Conservation (phyloP, 441 rosid species). For the Populus trichocarpa region DNA sequence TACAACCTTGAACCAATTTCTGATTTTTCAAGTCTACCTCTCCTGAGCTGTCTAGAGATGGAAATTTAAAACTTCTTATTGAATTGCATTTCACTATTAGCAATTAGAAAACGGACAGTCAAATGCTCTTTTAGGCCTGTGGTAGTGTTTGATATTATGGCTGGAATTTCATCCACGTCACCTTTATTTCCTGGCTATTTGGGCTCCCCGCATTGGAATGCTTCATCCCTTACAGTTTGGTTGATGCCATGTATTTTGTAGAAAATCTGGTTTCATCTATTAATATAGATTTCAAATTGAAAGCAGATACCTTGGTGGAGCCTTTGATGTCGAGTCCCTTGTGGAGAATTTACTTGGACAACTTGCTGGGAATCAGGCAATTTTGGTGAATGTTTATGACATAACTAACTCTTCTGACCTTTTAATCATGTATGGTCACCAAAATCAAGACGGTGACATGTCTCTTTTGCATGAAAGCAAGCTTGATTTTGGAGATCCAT, state of each 20-base stretch:
- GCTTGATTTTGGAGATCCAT: constrained; percentile 94
- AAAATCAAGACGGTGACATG: constrained; percentile 70
- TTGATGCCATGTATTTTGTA: background rate
- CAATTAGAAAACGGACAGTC: background rate
- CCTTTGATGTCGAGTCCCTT: constrained; percentile 96
- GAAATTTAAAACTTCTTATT: background rate
- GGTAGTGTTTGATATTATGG: background rate
- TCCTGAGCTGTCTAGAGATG: background rate
- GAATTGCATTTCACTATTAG: background rate
- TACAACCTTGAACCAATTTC: background rate
- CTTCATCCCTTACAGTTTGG: background rate
- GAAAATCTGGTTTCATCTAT: background rate
- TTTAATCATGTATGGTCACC: constrained; percentile 84
- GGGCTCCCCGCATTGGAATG: background rate
- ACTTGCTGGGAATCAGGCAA: constrained; percentile 90
- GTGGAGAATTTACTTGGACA: constrained; percentile 95
- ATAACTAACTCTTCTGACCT: constrained; percentile 79
- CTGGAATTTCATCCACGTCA: background rate
- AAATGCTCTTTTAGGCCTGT: background rate
- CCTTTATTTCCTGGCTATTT: background rate
- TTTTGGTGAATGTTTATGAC: constrained; percentile 88
- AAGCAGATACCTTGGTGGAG: constrained; percentile 91
- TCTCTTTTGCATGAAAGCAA: constrained; percentile 70
- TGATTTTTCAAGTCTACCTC: background rate
- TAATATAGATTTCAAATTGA: constrained; percentile 18